phyloP scores from a whole-genome alignment of 2,329 filamentous ascomycete species.

The Aspergillus sclerotialis region DNA sequence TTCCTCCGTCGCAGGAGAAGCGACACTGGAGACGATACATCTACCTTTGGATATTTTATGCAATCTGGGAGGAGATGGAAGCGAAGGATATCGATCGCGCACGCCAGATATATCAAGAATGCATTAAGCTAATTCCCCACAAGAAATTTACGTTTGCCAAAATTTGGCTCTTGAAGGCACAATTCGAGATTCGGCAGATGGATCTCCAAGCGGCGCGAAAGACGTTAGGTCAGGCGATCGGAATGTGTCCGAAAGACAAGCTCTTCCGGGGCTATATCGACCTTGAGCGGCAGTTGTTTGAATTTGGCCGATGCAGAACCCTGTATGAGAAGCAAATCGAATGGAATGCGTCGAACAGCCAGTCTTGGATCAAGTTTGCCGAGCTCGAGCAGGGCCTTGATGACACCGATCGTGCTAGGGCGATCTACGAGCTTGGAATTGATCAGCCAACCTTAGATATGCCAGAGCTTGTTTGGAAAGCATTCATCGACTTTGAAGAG shows the following conservation, averaged over 20 bases:
- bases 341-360: slow-evolving; percentile 82
- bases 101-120: slow-evolving; percentile 84
- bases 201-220: slow-evolving; percentile 76
- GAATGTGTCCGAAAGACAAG: slow-evolving; percentile 93
- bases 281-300: slow-evolving; percentile 85
- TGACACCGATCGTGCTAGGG: slow-evolving; percentile 77
- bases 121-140: slow-evolving; percentile 81
- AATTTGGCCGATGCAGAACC: slow-evolving; percentile 84
- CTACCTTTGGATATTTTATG: slow-evolving; percentile 97
- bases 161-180: slow-evolving; percentile 86
- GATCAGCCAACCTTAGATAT: slow-evolving; percentile 81
- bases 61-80: slow-evolving; percentile 87
- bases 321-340: slow-evolving; percentile 92
- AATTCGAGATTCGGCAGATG: slow-evolving; percentile 86
- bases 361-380: slow-evolving; percentile 95
- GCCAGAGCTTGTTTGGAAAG: slow-evolving; percentile 96
- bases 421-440: slow-evolving; percentile 87
- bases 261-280: slow-evolving; percentile 91
- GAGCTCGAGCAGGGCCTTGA: slow-evolving; percentile 88
- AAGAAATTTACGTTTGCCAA: slow-evolving; percentile 98
- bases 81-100: slow-evolving; percentile 71
- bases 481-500: slow-evolving; percentile 98
- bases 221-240: slow-evolving; percentile 80
- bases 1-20: slow-evolving; percentile 93
- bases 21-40: slow-evolving; percentile 96